Conservation (phyloP, 257 asterid genomes). For the Parsonsia alboflavescens region DNA sequence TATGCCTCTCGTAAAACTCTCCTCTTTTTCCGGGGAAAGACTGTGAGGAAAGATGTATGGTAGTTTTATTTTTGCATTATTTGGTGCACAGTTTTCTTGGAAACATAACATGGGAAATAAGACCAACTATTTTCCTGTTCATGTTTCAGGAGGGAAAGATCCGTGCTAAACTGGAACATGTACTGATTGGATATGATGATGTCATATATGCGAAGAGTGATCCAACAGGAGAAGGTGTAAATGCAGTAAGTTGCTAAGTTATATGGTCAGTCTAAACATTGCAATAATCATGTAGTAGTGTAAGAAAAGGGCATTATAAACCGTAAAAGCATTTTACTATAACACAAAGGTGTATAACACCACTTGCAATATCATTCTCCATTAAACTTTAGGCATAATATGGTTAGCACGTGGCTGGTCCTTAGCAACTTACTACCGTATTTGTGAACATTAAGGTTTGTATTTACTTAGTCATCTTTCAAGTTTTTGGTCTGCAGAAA, state of each 20-base stretch:
- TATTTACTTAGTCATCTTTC: neutral
- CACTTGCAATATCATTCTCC: neutral
- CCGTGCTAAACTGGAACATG: constrained; percentile 48
- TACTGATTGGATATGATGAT: constrained; percentile 50
- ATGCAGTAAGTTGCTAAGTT: constrained; percentile 54
- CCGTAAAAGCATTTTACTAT: neutral
- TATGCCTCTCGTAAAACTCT: constrained; percentile 65
- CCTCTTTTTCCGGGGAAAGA: constrained; percentile 85
- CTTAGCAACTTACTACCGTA: no score
- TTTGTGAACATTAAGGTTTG: neutral
- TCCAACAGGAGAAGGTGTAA: constrained; percentile 76
- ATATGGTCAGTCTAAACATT: neutral
- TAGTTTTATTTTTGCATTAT: neutral
- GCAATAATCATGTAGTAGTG: neutral
- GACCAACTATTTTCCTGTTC: constrained; percentile 9
- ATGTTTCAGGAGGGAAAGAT: constrained; percentile 74
- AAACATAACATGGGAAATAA: neutral
- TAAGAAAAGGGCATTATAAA: neutral
- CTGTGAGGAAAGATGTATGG: constrained; percentile 79
- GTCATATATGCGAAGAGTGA: constrained; percentile 58
- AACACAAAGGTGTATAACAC: neutral
- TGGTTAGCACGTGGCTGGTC: neutral
- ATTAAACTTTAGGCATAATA: neutral
- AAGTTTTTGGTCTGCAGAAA: neutral
- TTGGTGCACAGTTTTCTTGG: neutral